Conservation (phyloP, 345 rosid species). For the Eucalyptus melliodora region DNA sequence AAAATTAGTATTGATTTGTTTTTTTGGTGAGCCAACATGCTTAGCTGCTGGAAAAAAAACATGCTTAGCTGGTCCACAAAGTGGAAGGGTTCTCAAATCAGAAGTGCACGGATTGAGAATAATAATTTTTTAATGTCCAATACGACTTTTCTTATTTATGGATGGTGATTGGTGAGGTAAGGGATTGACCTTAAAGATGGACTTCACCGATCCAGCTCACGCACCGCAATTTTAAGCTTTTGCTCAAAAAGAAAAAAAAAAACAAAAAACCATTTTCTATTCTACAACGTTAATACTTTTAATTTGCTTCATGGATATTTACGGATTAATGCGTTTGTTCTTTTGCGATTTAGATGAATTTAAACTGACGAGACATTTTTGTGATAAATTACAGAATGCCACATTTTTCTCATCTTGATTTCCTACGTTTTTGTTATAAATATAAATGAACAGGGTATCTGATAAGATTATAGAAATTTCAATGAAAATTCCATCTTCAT, state of each 20-base stretch:
- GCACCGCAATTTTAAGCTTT: not conserved
- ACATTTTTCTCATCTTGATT: not conserved
- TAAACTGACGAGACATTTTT: not conserved
- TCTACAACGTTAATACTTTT: not conserved
- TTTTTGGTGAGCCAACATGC: not conserved
- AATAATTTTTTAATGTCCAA: not conserved
- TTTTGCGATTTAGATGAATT: not conserved
- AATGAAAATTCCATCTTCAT: not conserved
- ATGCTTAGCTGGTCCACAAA: not conserved
- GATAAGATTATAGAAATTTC: not conserved
- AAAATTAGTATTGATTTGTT: not conserved
- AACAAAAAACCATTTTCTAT: not conserved
- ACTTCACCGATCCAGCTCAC: not conserved
- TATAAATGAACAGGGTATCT: not conserved
- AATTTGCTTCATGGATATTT: not conserved
- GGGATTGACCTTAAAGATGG: not conserved
- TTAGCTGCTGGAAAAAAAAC: no score
- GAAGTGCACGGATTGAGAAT: not conserved
- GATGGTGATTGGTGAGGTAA: not conserved
- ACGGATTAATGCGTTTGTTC: not conserved
- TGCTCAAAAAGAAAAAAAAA: not conserved
- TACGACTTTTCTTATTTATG: not conserved
- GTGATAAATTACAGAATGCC: not conserved
- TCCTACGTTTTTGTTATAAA: not conserved
- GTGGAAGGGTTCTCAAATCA: not conserved